These are phyloP conservation scores for Xylariaceae sp. DNA, from an alignment of 2,329 filamentous ascomycete species.

Conservation along the genomic window DNA sequence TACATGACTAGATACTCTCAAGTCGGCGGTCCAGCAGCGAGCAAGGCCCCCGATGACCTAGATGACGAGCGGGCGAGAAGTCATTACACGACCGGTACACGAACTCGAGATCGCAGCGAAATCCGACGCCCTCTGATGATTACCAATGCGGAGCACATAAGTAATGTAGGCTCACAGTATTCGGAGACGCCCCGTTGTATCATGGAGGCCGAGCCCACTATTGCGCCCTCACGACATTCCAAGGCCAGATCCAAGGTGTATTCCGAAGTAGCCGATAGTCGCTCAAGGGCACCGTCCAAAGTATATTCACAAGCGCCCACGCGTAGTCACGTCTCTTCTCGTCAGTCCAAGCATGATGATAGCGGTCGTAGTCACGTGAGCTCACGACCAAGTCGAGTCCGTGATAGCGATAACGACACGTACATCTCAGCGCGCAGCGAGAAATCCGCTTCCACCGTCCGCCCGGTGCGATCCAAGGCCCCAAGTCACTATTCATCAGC, in stretches of 20 bases:
- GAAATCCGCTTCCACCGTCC: conserved; percentile 36
- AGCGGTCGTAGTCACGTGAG: conserved; percentile 22
- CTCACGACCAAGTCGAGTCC: conserved; percentile 20
- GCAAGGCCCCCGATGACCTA: conserved; percentile 35
- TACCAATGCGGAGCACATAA: conserved; percentile 41
- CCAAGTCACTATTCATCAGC: conserved; percentile 16
- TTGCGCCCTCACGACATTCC: neutral
- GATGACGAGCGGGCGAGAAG: conserved; percentile 38
- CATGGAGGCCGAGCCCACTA: conserved; percentile 22
- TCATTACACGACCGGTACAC: conserved; percentile 34
- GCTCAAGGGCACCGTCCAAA: neutral
- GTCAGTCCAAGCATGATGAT: neutral
- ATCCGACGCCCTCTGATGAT: conserved; percentile 39
- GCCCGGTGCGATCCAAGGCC: conserved; percentile 19
- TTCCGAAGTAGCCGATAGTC: conserved; percentile 8
- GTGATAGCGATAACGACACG: conserved; percentile 40
- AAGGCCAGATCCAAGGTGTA: conserved; percentile 9
- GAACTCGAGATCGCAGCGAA: conserved; percentile 40
- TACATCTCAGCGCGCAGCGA: conserved; percentile 45
- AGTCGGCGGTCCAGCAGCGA: conserved; percentile 21
- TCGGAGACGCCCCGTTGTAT: conserved; percentile 29
- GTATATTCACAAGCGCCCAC: conserved; percentile 2
- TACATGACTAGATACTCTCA: conserved; percentile 38
- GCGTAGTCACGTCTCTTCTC: conserved; percentile 1
- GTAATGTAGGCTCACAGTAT: conserved; percentile 38